Conservation (phyloP, 352 stramenopile species). For the Elongisporangium prolatum region DNA sequence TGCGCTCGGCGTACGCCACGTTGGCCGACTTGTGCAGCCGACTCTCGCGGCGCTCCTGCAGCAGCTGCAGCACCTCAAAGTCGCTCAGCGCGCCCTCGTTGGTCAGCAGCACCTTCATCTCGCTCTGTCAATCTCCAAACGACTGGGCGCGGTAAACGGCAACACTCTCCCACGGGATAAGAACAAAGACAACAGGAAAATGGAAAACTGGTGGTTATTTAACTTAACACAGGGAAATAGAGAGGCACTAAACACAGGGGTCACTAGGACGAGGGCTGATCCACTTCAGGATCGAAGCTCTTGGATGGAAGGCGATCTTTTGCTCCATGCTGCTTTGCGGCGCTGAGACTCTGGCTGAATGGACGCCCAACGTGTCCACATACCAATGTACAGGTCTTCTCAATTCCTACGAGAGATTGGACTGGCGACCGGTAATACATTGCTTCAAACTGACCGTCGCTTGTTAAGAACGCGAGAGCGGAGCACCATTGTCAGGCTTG, state of each 20-base stretch:
- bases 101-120: slow-evolving; percentile 82
- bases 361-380: not conserved
- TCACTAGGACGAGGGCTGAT: not conserved
- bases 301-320: not conserved
- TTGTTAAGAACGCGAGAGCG: slow-evolving; percentile 52
- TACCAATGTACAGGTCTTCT: not conserved
- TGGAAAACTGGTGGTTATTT: not conserved
- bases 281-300: too few species aligned
- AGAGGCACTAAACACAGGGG: not conserved
- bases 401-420: not conserved
- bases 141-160: not conserved
- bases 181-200: not conserved
- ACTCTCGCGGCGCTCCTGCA: slow-evolving; percentile 77
- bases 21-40: slow-evolving; percentile 73
- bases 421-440: not conserved
- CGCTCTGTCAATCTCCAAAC: not conserved
- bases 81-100: slow-evolving; percentile 79
- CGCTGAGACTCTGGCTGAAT: not conserved
- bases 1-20: slow-evolving; percentile 77
- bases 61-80: slow-evolving; percentile 74
- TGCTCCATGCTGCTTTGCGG: not conserved
- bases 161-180: not conserved
- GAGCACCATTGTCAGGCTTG: slow-evolving; percentile 45
- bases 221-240: not conserved
- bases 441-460: not conserved